phyloP scores from a whole-genome alignment of 805 yeast genomes.

The Nakazawaea anatomiae region DNA sequence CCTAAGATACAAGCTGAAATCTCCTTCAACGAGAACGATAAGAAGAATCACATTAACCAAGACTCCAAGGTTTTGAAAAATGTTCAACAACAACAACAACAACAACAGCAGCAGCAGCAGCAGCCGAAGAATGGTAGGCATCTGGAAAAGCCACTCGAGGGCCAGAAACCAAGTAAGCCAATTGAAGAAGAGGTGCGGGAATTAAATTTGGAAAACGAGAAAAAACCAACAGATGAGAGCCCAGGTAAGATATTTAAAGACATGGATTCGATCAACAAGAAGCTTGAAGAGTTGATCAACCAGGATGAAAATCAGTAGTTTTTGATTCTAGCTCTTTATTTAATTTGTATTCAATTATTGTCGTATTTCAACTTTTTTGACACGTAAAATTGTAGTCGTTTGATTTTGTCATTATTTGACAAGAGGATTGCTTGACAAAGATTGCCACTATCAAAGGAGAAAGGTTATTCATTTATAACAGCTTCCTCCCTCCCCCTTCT shows the following conservation, averaged over 20 bases:
- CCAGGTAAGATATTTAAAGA: conserved; percentile 1
- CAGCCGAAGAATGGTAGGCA: background rate
- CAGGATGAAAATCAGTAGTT: background rate
- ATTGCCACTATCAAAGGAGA: too few relatives aligned
- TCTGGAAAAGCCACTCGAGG: background rate
- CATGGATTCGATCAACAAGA: conserved; percentile 5
- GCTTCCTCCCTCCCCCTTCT: too few relatives aligned
- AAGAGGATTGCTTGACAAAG: too few relatives aligned
- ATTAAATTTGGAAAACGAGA: background rate
- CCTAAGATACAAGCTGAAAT: conserved; percentile 11
- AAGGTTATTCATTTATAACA: too few relatives aligned
- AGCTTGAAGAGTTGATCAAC: conserved; percentile 9
- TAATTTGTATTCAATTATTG: too few relatives aligned
- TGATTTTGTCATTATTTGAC: too few relatives aligned
- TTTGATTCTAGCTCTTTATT: background rate
- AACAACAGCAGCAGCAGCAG: background rate
- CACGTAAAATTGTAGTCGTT: too few relatives aligned
- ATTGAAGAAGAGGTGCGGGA: conserved; percentile 3
- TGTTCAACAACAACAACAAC: background rate
- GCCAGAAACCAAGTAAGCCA: conserved; percentile 9
- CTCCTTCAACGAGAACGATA: conserved; percentile 10
- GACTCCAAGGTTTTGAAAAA: background rate
- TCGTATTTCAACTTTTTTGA: too few relatives aligned
- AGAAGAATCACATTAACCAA: conserved; percentile 3
- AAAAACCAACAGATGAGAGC: background rate